Evolutionary conservation across 148 eudicot genomes (phyloP).

Genomic region (Fagopyrum homotropicum): DNA sequence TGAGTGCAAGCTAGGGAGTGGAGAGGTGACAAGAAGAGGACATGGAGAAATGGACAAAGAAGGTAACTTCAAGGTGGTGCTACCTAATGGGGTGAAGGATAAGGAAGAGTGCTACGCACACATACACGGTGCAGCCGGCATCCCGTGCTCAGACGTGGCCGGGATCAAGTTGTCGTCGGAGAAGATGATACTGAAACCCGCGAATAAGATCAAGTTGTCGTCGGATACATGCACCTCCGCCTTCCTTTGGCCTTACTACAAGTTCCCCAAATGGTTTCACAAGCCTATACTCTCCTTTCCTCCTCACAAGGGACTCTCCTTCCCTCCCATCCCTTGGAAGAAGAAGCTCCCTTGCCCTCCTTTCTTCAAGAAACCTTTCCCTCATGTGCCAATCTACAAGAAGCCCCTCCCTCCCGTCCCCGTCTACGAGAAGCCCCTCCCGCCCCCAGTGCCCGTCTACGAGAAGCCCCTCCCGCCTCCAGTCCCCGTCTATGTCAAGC

Average conservation of each 20-base stretch:
- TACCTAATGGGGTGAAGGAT: constrained; percentile 13
- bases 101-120: constrained; percentile 40
- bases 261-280: constrained; percentile 20
- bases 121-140: constrained; percentile 34
- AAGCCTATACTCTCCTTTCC: not conserved
- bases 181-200: not conserved
- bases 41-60: constrained; percentile 28
- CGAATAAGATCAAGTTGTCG: constrained; percentile 28
- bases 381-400: constrained; percentile 13
- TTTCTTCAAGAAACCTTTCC: constrained; percentile 8
- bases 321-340: constrained; percentile 7
- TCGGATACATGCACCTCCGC: constrained; percentile 35
- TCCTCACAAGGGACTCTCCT: constrained; percentile 10
- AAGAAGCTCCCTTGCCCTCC: constrained; percentile 19
- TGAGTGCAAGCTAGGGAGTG: constrained; percentile 36
- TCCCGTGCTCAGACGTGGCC: constrained; percentile 26
- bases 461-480: constrained; percentile 7
- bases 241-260: constrained; percentile 32
- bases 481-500: not conserved
- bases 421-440: not conserved
- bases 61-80: constrained; percentile 27
- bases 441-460: constrained; percentile 6
- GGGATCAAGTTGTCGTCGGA: constrained; percentile 19
- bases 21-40: constrained; percentile 29
- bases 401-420: constrained; percentile 12